phyloP scores from a whole-genome alignment of 345 rosid genomes.

The Eutrema japonicum region DNA sequence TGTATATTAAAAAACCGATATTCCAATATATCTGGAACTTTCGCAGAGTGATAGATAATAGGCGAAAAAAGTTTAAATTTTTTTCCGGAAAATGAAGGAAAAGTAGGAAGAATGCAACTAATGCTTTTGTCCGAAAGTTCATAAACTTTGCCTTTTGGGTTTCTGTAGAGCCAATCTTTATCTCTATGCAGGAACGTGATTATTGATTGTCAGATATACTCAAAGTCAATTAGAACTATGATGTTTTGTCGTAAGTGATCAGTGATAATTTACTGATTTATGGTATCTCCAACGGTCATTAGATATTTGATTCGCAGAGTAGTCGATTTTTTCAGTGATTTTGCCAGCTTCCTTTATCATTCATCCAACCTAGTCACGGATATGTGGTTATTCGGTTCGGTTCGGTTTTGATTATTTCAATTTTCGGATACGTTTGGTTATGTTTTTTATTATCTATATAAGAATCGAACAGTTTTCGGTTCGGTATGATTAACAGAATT shows the following conservation, averaged over 20 bases:
- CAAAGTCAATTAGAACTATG: conserved; percentile 33
- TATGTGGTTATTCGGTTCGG: too few relatives aligned
- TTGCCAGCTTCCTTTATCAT: neutral
- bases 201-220: conserved; percentile 31
- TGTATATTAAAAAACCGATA: too few relatives aligned
- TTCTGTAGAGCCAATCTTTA: conserved; percentile 41
- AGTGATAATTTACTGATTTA: neutral
- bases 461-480: too few relatives aligned
- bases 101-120: conserved; percentile 22
- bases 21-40: conserved; percentile 41
- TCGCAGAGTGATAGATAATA: conserved; percentile 13
- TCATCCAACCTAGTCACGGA: neutral
- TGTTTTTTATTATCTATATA: too few relatives aligned
- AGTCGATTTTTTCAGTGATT: neutral
- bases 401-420: too few relatives aligned
- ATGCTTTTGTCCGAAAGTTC: conserved; percentile 37
- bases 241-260: conserved; percentile 27
- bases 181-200: conserved; percentile 30
- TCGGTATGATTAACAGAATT: too few relatives aligned
- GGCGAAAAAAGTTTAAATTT: conserved; percentile 7
- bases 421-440: too few relatives aligned
- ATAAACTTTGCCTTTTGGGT: conserved; percentile 42
- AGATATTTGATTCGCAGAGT: neutral
- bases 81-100: conserved; percentile 7
- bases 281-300: neutral